These are phyloP conservation scores for Nicotiana sylvestris DNA, from an alignment of 257 asterid species.

Conservation along the genomic window DNA sequence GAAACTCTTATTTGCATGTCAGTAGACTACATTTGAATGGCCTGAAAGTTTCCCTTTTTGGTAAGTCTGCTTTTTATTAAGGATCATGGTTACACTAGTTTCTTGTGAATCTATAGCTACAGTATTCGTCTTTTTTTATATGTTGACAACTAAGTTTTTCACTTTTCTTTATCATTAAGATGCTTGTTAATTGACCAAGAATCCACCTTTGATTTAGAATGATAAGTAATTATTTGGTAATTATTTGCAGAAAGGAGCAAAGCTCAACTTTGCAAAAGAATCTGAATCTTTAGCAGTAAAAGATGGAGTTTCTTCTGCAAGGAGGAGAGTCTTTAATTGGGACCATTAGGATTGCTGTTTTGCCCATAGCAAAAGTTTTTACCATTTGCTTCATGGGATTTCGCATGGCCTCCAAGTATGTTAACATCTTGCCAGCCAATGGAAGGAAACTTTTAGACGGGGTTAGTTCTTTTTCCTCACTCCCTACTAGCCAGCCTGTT, in stretches of 20 bases:
- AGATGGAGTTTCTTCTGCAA: conserved; percentile 46
- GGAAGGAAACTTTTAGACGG: conserved; percentile 96
- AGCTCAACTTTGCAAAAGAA: background rate
- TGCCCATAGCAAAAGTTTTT: conserved; percentile 92
- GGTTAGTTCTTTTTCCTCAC: conserved; percentile 30
- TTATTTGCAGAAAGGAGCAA: background rate
- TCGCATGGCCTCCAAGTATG: conserved; percentile 89
- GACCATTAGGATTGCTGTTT: conserved; percentile 72
- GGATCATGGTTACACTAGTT: too few relatives aligned
- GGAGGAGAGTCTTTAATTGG: conserved; percentile 88
- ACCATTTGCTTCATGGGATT: conserved; percentile 85
- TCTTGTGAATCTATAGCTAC: too few relatives aligned
- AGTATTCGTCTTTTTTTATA: too few relatives aligned
- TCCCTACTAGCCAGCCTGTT: too few relatives aligned
- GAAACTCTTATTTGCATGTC: too few relatives aligned
- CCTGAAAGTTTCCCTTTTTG: too few relatives aligned
- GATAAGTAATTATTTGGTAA: background rate
- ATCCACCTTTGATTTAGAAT: background rate
- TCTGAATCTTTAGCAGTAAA: background rate
- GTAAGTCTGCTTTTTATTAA: too few relatives aligned
- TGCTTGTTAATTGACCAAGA: background rate
- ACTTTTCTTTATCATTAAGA: too few relatives aligned
- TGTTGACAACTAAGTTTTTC: too few relatives aligned
- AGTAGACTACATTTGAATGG: too few relatives aligned
- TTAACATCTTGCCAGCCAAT: conserved; percentile 65